Conservation (phyloP, 2,329 filamentous ascomycete genomes). For the Phaeosphaeria sp. region DNA sequence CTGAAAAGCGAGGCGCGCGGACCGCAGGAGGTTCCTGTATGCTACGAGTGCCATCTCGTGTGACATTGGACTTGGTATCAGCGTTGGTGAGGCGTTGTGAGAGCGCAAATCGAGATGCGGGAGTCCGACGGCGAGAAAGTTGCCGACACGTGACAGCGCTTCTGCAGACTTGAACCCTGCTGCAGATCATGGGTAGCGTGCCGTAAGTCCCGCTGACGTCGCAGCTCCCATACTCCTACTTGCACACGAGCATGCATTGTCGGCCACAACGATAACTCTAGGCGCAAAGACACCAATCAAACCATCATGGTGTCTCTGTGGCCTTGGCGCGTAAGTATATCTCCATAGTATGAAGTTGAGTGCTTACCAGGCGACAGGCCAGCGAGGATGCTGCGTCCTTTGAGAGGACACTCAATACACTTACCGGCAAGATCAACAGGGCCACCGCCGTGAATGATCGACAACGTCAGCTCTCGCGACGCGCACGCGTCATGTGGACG, state of each 20-base stretch:
- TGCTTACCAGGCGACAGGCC: constrained; percentile 59
- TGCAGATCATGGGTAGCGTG: constrained; percentile 22
- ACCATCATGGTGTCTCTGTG: constrained; percentile 78
- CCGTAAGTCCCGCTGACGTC: constrained; percentile 29
- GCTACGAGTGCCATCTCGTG: constrained; percentile 70
- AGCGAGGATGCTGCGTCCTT: constrained; percentile 87
- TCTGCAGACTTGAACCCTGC: constrained; percentile 24
- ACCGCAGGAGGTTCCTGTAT: constrained; percentile 82
- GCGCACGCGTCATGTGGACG: constrained; percentile 84
- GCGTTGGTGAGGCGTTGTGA: background rate
- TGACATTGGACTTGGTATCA: constrained; percentile 20
- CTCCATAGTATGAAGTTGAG: background rate
- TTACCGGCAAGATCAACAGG: constrained; percentile 82
- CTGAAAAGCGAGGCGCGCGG: constrained; percentile 81
- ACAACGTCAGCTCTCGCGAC: constrained; percentile 73
- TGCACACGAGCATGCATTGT: constrained; percentile 35
- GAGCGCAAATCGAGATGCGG: constrained; percentile 6
- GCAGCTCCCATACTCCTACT: constrained; percentile 11
- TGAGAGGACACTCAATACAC: constrained; percentile 83
- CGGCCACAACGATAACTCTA: constrained; percentile 25
- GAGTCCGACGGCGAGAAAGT: constrained; percentile 28
- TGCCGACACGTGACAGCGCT: constrained; percentile 25
- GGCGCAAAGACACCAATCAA: constrained; percentile 31
- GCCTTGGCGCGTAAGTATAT: constrained; percentile 61
- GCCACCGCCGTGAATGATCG: constrained; percentile 76